These are phyloP conservation scores for Colletotrichum orbiculare DNA, from an alignment of 2,329 filamentous ascomycete species.

Conservation along the genomic window DNA sequence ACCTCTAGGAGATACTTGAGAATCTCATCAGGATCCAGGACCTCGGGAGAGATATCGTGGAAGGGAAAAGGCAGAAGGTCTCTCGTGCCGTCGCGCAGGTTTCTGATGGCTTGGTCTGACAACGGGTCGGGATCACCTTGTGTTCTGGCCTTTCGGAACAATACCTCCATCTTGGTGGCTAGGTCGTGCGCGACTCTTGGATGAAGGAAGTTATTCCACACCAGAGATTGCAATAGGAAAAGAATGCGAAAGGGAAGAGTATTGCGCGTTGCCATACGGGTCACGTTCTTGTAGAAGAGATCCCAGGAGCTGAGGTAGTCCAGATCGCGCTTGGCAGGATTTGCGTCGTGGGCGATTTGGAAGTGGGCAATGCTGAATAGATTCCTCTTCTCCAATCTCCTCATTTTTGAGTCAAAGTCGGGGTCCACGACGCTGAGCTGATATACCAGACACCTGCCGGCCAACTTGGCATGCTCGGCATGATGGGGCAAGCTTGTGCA, in stretches of 20 bases:
- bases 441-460: slow-evolving; percentile 59
- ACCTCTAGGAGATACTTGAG: slow-evolving; percentile 50
- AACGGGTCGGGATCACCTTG: slow-evolving; percentile 49
- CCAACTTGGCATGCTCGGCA: slow-evolving; percentile 46
- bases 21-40: slow-evolving; percentile 55
- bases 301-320: slow-evolving; percentile 42
- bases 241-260: slow-evolving; percentile 63
- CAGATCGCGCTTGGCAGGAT: slow-evolving; percentile 5
- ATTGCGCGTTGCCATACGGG: slow-evolving; percentile 38
- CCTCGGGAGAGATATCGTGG: slow-evolving; percentile 57
- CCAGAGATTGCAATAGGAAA: slow-evolving; percentile 73
- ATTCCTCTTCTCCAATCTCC: slow-evolving; percentile 40
- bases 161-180: slow-evolving; percentile 57
- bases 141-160: slow-evolving; percentile 42
- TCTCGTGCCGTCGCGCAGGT: slow-evolving; percentile 61
- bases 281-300: slow-evolving; percentile 22
- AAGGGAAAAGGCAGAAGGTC: slow-evolving; percentile 64
- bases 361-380: slow-evolving; percentile 37
- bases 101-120: slow-evolving; percentile 64
- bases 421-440: slow-evolving; percentile 45
- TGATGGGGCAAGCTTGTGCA: slow-evolving; percentile 39
- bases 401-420: slow-evolving; percentile 41
- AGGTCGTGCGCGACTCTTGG: slow-evolving; percentile 59
- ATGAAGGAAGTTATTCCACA: slow-evolving; percentile 70
- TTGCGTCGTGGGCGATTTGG: slow-evolving; percentile 15